phyloP scores from a whole-genome alignment of 2,329 filamentous ascomycete species.

The Blumeria graminis region DNA sequence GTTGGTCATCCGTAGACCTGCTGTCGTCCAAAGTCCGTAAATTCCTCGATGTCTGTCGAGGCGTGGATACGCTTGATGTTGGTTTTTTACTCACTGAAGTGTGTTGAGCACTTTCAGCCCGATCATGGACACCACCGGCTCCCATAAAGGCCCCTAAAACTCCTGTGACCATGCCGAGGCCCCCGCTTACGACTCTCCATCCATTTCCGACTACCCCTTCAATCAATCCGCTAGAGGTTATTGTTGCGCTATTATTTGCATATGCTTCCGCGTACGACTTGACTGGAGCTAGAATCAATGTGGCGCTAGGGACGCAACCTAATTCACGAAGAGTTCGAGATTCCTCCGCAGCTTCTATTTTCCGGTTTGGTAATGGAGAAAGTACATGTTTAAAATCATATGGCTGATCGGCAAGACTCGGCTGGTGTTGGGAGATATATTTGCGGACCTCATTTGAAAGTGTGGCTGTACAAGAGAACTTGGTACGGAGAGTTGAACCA shows the following conservation, averaged over 20 bases:
- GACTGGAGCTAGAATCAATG: slow-evolving; percentile 56
- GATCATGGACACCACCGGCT: slow-evolving; percentile 10
- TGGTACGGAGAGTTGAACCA: slow-evolving; percentile 51
- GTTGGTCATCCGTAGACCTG: slow-evolving; percentile 31
- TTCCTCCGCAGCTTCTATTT: slow-evolving; percentile 55
- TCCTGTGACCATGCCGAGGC: slow-evolving; percentile 19
- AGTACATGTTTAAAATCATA: slow-evolving; percentile 73
- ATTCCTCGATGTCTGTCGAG: slow-evolving; percentile 17
- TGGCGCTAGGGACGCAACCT: slow-evolving; percentile 55
- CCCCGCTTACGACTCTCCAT: slow-evolving; percentile 17
- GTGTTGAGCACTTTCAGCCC: slow-evolving; percentile 1
- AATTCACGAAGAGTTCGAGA: slow-evolving; percentile 40
- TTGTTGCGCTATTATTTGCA: slow-evolving; percentile 9
- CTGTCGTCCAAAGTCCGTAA: slow-evolving; percentile 29
- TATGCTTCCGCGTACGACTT: slow-evolving; percentile 36
- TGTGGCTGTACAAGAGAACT: slow-evolving; percentile 39
- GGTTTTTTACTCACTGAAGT: neutral
- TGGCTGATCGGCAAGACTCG: slow-evolving; percentile 26
- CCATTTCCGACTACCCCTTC: slow-evolving; percentile 5
- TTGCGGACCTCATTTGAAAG: slow-evolving; percentile 41
- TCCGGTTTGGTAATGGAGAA: slow-evolving; percentile 50
- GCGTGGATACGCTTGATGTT: neutral
- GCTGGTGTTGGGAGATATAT: slow-evolving; percentile 49
- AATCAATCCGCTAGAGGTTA: slow-evolving; percentile 12
- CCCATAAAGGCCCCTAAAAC: slow-evolving; percentile 21